phyloP scores from a whole-genome alignment of 148 eudicot genomes.

The Rhododendron simsii region DNA sequence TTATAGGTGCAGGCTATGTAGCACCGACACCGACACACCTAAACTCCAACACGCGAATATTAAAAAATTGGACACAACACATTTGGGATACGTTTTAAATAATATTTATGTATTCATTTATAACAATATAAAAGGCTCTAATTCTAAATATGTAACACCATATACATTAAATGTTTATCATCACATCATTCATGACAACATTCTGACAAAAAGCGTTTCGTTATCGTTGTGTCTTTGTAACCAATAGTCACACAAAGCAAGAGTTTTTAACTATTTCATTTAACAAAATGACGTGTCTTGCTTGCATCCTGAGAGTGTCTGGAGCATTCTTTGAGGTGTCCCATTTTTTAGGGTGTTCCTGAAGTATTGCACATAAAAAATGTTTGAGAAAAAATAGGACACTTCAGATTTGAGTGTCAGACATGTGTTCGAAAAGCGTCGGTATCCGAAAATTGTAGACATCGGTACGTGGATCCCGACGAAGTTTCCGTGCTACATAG shows the following conservation, averaged over 20 bases:
- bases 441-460: neutral
- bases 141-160: neutral
- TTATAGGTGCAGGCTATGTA: neutral
- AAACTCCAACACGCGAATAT: neutral
- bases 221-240: neutral
- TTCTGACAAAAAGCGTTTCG: neutral
- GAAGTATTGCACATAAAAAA: neutral
- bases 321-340: too few species aligned
- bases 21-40: neutral
- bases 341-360: neutral
- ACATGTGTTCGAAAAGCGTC: neutral
- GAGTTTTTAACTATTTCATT: neutral
- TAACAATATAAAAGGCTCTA: neutral
- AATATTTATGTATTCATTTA: neutral
- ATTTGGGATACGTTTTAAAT: neutral
- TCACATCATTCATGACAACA: neutral
- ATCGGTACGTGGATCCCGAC: neutral
- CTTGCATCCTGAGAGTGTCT: neutral
- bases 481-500: neutral
- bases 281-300: neutral
- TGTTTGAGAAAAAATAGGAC: neutral
- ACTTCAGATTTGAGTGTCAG: neutral
- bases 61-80: neutral
- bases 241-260: neutral
- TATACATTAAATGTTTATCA: neutral